Evolutionary conservation across 2,329 filamentous ascomycete genomes (phyloP).

Genomic region (Cercospora beticola): DNA sequence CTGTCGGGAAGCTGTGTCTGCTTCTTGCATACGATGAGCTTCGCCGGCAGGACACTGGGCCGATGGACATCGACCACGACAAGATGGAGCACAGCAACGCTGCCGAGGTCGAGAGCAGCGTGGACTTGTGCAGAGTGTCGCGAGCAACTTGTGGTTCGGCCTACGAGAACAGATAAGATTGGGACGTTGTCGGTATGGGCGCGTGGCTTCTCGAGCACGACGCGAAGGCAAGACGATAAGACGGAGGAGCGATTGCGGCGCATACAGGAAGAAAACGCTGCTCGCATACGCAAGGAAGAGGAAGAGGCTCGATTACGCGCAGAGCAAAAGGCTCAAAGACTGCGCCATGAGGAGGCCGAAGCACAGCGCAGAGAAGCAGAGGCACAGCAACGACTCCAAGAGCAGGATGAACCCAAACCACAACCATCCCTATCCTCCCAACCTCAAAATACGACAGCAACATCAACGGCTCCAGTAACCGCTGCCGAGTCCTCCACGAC

Average conservation of each 20-base stretch:
- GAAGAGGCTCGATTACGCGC: conserved; percentile 11
- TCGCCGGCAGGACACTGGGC: neutral
- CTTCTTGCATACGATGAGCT: neutral
- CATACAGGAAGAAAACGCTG: neutral
- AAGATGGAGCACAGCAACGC: conserved; percentile 8
- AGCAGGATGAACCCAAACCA: neutral
- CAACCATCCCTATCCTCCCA: neutral
- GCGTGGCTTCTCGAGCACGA: conserved; percentile 19
- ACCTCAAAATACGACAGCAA: neutral
- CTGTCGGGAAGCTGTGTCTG: neutral
- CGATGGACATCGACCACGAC: neutral
- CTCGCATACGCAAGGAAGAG: conserved; percentile 10
- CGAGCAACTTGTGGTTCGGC: neutral
- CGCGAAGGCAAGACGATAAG: conserved; percentile 6
- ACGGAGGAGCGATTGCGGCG: conserved; percentile 4
- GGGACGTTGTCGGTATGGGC: conserved; percentile 5
- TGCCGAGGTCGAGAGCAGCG: neutral
- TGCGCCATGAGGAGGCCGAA: conserved; percentile 9
- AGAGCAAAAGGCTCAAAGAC: conserved; percentile 1
- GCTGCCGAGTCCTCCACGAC: conserved; percentile 29
- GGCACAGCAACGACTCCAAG: neutral
- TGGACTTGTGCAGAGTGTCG: conserved; percentile 30
- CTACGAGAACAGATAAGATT: neutral
- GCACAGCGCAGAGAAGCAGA: neutral
- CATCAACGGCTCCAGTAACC: conserved; percentile 11